Evolutionary conservation across 345 rosid species (phyloP), one percentile per base, ranked within the genome.

Genomic region (Syzygium jambos): DNA sequence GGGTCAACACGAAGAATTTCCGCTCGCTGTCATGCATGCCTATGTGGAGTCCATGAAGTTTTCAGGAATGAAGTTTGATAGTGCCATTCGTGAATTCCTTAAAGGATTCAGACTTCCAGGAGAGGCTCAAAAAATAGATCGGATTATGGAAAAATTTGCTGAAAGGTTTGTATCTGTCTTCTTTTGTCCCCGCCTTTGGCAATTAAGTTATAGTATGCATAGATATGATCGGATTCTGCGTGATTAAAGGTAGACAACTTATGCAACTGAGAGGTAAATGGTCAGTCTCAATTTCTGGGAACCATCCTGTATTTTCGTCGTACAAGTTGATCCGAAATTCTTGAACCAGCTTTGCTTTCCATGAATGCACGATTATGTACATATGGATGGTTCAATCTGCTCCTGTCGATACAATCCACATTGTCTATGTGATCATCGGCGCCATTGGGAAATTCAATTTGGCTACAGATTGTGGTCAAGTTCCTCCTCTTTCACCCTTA

Each of bases 121-220:
- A 85, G 99, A 98, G 90, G 99, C 99, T 87, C 99, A 98, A 92
- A 98, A 98, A 94, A 96, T 98, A 89, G 99, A 98, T 90, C 98
- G 99, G 85, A 95, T 98, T 54, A 98, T 96, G 98, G 99, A 98
- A 90, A 98, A 98, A 88, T 98, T 98, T 92, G 99, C 99, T 86
- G 99, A 98, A 92, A 94, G 99, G 99, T 98, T 93, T 88, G 85
- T 52, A 87, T 49, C 23, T 27, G 43, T 34, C 83, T 38, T 30
- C 9, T 9, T 86, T 52, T 85, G 51, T 85, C 38, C 27, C 49
- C 5, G 7, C 82, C 49, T 38, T 73, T 0, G 8, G 82, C 49
- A 9, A 25, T 73, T 73, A 5, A 38, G 49, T 43, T 73, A 73
- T 73, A 73, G 82, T 38, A 73, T 38, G 49, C 46, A 73, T 73